phyloP scores from a whole-genome alignment of 257 asterid species.

The Rauvolfia tetraphylla region DNA sequence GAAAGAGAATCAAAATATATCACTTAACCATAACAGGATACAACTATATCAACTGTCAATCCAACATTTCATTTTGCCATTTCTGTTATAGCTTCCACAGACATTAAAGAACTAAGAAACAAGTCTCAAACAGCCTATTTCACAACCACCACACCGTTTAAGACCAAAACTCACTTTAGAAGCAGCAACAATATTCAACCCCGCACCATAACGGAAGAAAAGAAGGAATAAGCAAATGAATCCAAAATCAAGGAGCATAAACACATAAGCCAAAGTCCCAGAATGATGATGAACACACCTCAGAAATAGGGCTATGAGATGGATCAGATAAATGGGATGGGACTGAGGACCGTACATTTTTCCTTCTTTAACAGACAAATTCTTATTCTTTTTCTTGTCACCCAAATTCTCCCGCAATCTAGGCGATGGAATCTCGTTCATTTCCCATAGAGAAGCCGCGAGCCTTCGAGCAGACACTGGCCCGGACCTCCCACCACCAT shows the following conservation, averaged over 20 bases:
- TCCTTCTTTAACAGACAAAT: slow-evolving; percentile 34
- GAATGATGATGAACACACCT: slow-evolving; percentile 35
- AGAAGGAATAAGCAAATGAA: slow-evolving; percentile 4
- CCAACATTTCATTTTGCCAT: slow-evolving; percentile 15
- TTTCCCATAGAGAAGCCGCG: slow-evolving; percentile 93
- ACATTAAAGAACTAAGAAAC: not conserved
- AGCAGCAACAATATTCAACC: not conserved
- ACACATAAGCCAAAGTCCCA: not conserved
- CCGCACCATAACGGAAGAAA: not conserved
- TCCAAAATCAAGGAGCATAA: slow-evolving; percentile 4
- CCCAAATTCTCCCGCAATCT: slow-evolving; percentile 43
- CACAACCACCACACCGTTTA: not conserved
- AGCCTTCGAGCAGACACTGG: slow-evolving; percentile 86
- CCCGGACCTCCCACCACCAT: slow-evolving; percentile 51
- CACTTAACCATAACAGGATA: not conserved
- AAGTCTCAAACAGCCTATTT: slow-evolving; percentile 9
- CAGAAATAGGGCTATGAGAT: slow-evolving; percentile 71
- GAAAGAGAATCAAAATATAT: not conserved
- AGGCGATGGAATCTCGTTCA: slow-evolving; percentile 80
- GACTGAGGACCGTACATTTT: slow-evolving; percentile 40
- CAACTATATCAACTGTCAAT: not conserved
- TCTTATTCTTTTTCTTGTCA: slow-evolving; percentile 30
- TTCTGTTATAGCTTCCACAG: not conserved
- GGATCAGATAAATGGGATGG: slow-evolving; percentile 84
- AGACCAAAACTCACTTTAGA: slow-evolving; percentile 3